Evolutionary conservation across 257 asterid species (phyloP).

Genomic region (Osmanthus fragrans): DNA sequence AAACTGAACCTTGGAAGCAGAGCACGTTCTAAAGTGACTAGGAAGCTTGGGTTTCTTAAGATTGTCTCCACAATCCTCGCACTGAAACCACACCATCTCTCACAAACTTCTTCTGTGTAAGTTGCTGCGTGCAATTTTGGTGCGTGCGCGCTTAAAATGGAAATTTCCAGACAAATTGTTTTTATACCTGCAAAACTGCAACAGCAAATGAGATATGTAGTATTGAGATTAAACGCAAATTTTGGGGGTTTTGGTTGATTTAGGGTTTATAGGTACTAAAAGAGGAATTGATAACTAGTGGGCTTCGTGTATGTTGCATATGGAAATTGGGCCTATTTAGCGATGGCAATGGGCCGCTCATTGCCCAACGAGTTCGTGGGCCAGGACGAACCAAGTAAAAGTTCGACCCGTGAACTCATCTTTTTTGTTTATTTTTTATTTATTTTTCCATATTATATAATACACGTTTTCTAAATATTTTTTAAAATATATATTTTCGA

Average conservation of each 20-base stretch:
- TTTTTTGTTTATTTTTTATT: too few relatives aligned
- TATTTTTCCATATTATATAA: too few relatives aligned
- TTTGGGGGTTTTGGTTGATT: not conserved
- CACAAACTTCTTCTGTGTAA: constrained; percentile 22
- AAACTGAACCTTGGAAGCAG: constrained; percentile 69
- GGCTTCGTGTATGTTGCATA: not conserved
- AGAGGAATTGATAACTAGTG: not conserved
- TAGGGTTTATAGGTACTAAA: not conserved
- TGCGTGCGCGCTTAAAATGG: not conserved
- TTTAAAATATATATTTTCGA: too few relatives aligned
- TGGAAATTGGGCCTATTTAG: too few relatives aligned
- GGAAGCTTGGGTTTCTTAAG: constrained; percentile 93
- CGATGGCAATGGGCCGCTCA: too few relatives aligned
- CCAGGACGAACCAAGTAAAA: too few relatives aligned
- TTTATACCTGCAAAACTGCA: not conserved
- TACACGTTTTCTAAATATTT: too few relatives aligned
- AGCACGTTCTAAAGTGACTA: constrained; percentile 78
- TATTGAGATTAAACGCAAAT: not conserved
- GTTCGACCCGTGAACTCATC: too few relatives aligned
- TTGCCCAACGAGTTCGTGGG: too few relatives aligned
- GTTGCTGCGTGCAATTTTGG: constrained; percentile 9
- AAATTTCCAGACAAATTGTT: not conserved
- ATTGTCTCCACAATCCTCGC: constrained; percentile 96
- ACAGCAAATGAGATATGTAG: not conserved
- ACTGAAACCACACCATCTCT: constrained; percentile 98